Evolutionary conservation across 345 rosid species (phyloP), one percentile per base, ranked within the genome.

Genomic region (Camelina laxa): DNA sequence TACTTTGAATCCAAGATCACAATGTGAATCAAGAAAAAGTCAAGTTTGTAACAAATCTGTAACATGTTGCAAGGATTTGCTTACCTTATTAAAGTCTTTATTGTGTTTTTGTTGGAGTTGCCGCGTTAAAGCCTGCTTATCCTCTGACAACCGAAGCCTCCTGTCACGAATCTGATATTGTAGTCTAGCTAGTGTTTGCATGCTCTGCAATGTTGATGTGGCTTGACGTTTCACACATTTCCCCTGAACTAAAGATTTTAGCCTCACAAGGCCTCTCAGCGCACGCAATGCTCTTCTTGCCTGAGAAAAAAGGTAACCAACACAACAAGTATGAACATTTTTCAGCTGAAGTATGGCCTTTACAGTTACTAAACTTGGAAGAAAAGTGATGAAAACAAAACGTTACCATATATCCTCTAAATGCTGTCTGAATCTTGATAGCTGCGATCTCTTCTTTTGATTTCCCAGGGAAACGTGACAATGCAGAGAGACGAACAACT

Each of bases 201-300:
- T 95, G 83, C 93, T 88, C 38, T 79, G 85, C 70, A 95, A 79
- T 19, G 97, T 89, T n/a, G 87, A 79, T 20, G 80, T 75, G 4
- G 99, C 91, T 85, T 95, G 99, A 45, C 89, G 86, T 81, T 80
- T 89, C 45, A 95, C 92, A n/a, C 88, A 51, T 50, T 87, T 89
- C 31, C 97, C 90, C 53, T 80, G 87, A 61, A 92, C 81, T 70
- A 90, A 77, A 20, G 90, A 75, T 79, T 85, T 92, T 76, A 95
- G 82, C 81, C 97, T 87, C 54, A 86, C 93, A 74, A 95, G 79
- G 9, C 99, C 99, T 81, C 90, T 86, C 72, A 89, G 83, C 59
- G 97, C 97, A 48, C 92, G 87, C 86, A 90, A 81, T 22, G 93
- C 94, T 78, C 97, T 89, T 79, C 90, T 84, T 49, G 99, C 96